Conservation (phyloP, 2,329 filamentous ascomycete genomes). For the Aureobasidium leucospermi region DNA sequence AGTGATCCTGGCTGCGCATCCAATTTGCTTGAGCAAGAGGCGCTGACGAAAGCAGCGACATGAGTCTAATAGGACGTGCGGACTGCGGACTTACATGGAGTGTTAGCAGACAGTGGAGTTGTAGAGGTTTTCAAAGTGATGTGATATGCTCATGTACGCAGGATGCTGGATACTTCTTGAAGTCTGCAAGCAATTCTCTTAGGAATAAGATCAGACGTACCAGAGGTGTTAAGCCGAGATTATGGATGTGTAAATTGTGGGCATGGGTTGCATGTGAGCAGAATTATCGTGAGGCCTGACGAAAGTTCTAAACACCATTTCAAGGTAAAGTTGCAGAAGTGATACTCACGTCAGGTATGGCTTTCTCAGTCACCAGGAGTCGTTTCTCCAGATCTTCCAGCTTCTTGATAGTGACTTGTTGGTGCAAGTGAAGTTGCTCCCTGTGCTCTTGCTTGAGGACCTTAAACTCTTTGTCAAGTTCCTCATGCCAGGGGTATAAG, state of each 20-base stretch:
- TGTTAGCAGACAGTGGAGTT: background rate
- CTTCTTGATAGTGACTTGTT: slow-evolving; percentile 5
- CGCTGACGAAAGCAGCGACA: too few relatives aligned
- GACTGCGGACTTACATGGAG: background rate
- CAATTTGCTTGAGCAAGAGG: too few relatives aligned
- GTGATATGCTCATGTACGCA: too few relatives aligned
- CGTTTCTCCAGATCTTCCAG: slow-evolving; percentile 6
- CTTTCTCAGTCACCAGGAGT: slow-evolving; percentile 3
- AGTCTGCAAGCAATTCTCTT: too few relatives aligned
- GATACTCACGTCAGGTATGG: background rate
- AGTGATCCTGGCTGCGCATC: too few relatives aligned
- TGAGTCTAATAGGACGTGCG: too few relatives aligned
- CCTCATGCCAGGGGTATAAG: slow-evolving; percentile 23
- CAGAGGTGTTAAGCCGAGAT: too few relatives aligned
- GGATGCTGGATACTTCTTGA: background rate
- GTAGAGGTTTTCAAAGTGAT: background rate
- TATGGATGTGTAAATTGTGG: too few relatives aligned
- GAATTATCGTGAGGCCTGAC: background rate
- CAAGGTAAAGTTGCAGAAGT: background rate
- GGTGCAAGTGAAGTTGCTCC: slow-evolving; percentile 14
- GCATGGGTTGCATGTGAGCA: too few relatives aligned
- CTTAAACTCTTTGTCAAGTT: slow-evolving; percentile 22
- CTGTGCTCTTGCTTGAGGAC: slow-evolving; percentile 19
- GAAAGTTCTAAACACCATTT: too few relatives aligned
- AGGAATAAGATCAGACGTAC: too few relatives aligned